Percentiles rank a stretch among this genome's conserved stretches.
Evolutionary conservation across 1,139 yeast species (phyloP).

Genomic region (Blastobotrys raffinosifermentans): DNA sequence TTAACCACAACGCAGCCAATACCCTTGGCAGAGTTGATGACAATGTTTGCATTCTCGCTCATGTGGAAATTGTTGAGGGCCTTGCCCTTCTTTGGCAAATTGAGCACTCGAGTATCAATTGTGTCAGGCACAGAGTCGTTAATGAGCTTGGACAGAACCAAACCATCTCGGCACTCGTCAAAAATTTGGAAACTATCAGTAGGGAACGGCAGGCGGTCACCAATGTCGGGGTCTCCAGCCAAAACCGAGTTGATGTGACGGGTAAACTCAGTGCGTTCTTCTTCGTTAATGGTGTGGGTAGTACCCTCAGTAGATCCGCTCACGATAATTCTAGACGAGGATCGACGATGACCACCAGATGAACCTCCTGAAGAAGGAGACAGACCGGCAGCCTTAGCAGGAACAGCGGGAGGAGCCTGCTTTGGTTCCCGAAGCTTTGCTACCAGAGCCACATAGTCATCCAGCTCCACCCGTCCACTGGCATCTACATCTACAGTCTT

Average conservation of each 20-base stretch:
- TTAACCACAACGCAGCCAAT: conserved; percentile 97
- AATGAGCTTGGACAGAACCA: conserved; percentile 85
- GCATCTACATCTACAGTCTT: conserved; percentile 92
- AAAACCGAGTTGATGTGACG: conserved; percentile 90
- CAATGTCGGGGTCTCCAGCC: conserved; percentile 85
- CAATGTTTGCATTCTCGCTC: conserved; percentile 95
- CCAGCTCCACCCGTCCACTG: conserved; percentile 93
- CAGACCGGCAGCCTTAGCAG: conserved; percentile 17
- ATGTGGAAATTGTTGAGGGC: conserved; percentile 89
- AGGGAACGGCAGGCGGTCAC: conserved; percentile 82
- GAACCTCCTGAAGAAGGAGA: conserved; percentile 10
- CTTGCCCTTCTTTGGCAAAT: conserved; percentile 76
- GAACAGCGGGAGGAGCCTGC: conserved; percentile 24
- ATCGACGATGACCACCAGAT: conserved; percentile 12
- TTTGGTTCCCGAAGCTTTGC: conserved; percentile 34
- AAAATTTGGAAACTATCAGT: conserved; percentile 92
- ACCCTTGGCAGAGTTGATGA: conserved; percentile 96
- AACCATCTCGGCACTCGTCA: conserved; percentile 95
- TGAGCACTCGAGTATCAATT: conserved; percentile 94
- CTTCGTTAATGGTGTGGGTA: conserved; percentile 96
- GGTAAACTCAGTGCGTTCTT: conserved; percentile 92
- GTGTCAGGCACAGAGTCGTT: conserved; percentile 98
- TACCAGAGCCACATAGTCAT: conserved; percentile 81
- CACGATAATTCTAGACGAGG: conserved; percentile 55
- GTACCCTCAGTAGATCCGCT: conserved; percentile 83